Evolutionary conservation across 139 green algal species (phyloP).

Genomic region (Bryopsis sp.): DNA sequence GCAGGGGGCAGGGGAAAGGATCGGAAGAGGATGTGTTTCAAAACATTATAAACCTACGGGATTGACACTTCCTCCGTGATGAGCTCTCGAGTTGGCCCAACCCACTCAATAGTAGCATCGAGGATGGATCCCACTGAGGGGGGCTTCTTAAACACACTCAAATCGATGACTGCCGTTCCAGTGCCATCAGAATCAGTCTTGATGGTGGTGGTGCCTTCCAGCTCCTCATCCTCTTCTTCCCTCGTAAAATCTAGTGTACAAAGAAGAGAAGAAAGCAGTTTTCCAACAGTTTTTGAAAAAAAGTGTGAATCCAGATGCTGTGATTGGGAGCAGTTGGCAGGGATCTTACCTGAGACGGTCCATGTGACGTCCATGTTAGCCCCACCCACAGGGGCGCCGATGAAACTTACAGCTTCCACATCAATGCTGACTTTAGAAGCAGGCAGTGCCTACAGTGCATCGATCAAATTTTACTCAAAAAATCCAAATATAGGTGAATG

Average conservation of each 20-base stretch:
- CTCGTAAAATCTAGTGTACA: no score
- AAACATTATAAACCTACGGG: no score
- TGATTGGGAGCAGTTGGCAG: no score
- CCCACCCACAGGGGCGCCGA: neutral
- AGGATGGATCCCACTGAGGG: constrained; percentile 2
- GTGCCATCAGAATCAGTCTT: constrained; percentile 2
- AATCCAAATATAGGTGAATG: no score
- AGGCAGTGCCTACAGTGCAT: constrained; percentile 14
- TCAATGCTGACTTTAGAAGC: neutral
- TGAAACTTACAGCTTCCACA: neutral
- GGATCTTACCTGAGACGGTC: neutral
- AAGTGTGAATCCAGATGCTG: no score
- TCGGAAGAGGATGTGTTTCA: no score
- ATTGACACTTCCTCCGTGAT: no score
- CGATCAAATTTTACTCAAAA: no score
- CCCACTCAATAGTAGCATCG: neutral
- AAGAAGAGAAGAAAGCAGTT: no score
- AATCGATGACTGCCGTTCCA: neutral
- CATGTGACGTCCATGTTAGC: neutral
- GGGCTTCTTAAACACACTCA: neutral
- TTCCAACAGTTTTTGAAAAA: no score
- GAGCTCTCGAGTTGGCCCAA: constrained; percentile 12
- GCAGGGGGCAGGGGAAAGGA: no score
- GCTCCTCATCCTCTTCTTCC: no score
- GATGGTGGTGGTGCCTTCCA: neutral